Evolutionary conservation across 345 rosid genomes (phyloP).

Genomic region (Lepidium sativum): DNA sequence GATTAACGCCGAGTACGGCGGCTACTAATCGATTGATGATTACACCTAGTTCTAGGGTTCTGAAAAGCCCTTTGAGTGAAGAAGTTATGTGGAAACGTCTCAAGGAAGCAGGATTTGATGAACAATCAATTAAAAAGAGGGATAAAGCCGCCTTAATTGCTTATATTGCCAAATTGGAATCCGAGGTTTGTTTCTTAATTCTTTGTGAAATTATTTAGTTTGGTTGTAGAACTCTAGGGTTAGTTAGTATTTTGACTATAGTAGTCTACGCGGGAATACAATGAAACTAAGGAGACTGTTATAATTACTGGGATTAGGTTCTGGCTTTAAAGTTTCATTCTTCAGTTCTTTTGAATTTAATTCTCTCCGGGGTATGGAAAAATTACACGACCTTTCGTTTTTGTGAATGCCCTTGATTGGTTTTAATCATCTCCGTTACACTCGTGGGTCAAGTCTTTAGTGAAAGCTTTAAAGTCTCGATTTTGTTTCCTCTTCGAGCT

Average conservation of each 20-base stretch:
- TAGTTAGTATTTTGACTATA: too few relatives aligned
- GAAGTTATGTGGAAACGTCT: constrained; percentile 73
- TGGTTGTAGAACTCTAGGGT: neutral
- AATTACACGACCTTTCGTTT: neutral
- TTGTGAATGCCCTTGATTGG: constrained; percentile 4
- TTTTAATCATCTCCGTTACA: neutral
- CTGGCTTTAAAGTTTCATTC: neutral
- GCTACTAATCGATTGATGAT: constrained; percentile 27
- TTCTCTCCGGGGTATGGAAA: neutral
- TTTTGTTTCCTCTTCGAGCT: constrained; percentile 19
- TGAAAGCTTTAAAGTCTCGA: neutral
- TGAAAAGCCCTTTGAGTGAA: constrained; percentile 48
- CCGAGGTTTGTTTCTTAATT: too few relatives aligned
- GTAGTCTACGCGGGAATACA: neutral
- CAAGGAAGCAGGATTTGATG: constrained; percentile 85
- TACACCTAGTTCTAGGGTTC: constrained; percentile 60
- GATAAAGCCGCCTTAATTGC: constrained; percentile 89
- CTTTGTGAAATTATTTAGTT: neutral
- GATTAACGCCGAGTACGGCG: constrained; percentile 33
- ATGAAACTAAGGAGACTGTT: neutral
- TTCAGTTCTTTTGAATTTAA: neutral
- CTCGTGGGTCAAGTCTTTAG: too few relatives aligned
- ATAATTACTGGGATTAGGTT: constrained; percentile 1
- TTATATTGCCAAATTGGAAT: constrained; percentile 80
- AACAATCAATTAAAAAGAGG: constrained; percentile 61